Base-by-base conservation (phyloP, 148 eudicot species). In the Fallopia convolvulus region DNA sequence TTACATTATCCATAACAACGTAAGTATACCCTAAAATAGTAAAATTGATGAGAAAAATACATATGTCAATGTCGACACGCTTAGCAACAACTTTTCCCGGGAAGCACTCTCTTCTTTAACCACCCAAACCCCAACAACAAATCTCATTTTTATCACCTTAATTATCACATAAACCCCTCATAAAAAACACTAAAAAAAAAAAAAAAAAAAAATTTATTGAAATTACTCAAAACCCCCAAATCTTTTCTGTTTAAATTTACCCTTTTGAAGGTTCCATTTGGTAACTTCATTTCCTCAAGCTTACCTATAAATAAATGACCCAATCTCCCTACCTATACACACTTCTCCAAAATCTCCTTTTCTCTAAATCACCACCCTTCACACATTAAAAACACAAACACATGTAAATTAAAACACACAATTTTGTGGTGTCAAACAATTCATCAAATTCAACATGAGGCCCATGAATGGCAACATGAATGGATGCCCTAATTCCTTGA, bases 401-500 rank as follows among this genome's bases (percentile, higher is more conserved):
- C 17, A 63, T 3, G 11, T 21, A 12, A 26, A 26, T 63, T 26
- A 63, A 56, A 20, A 56, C 30, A 56, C 23, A 18, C 10, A 56
- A 30, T 20, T 4, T 18, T 52, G n/a, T 52, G 4, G n/a, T 52
- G 17, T 52, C 5, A 52, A 42, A 26, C 30, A 26, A 0, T 0
- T 26, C 1, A 26, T 26, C 30, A 26, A 26, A 26, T 26, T 26
- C 47, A 20, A 8, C 30, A 68, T 68, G 72, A 68, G 44, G 20
- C 72, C 44, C 15, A 7, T 39, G 21, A 68, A 66, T 36, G 44
- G 15, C 72, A 66, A 66, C 21, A 60, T 60, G 68, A 23, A 61
- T 26, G 72, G 44, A 33, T 68, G 21, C 42, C 70, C 72, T 61
- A 26, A 26, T 26, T 58, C 65, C 0, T 66, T 84, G 74, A 89